Conservation (phyloP, 2,329 filamentous ascomycete species). For the Gnomoniopsis smithogilvyi region DNA sequence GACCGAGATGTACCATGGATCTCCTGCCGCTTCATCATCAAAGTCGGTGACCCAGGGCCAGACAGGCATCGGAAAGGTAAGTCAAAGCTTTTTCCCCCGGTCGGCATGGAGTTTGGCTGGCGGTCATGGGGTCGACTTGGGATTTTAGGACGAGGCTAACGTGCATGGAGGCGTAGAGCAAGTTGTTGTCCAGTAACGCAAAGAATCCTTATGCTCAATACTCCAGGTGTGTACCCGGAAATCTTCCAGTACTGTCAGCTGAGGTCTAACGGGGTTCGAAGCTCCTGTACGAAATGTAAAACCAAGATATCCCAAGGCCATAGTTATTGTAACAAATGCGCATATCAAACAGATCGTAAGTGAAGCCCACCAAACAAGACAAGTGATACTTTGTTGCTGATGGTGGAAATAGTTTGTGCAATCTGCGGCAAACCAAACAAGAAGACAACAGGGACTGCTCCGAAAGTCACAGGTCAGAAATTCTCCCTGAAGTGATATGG, state of each 20-base stretch:
- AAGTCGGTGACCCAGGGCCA: conserved; percentile 54
- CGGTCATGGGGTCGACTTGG: no score
- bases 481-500: conserved; percentile 56
- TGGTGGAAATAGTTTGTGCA: conserved; percentile 46
- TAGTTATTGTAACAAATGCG: conserved; percentile 59
- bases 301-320: conserved; percentile 60
- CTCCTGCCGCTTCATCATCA: conserved; percentile 43
- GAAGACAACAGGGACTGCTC: conserved; percentile 45
- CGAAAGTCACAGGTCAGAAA: conserved; percentile 57
- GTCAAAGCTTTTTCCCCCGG: neutral
- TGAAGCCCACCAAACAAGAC: conserved; percentile 1
- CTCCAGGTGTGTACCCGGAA: conserved; percentile 34
- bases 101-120: no score
- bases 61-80: conserved; percentile 59
- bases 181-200: conserved; percentile 60
- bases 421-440: conserved; percentile 62
- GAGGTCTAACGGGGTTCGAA: conserved; percentile 12
- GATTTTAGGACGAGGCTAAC: neutral
- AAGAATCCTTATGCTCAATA: conserved; percentile 66
- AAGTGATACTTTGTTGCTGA: conserved; percentile 1
- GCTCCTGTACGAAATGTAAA: conserved; percentile 59
- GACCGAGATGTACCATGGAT: conserved; percentile 64
- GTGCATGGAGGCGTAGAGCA: conserved; percentile 43
- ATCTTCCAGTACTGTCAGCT: neutral
- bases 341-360: conserved; percentile 59